These are phyloP conservation scores for Mycena filopes DNA, from an alignment of 768 basidiomycete genomes.

Conservation along the genomic window DNA sequence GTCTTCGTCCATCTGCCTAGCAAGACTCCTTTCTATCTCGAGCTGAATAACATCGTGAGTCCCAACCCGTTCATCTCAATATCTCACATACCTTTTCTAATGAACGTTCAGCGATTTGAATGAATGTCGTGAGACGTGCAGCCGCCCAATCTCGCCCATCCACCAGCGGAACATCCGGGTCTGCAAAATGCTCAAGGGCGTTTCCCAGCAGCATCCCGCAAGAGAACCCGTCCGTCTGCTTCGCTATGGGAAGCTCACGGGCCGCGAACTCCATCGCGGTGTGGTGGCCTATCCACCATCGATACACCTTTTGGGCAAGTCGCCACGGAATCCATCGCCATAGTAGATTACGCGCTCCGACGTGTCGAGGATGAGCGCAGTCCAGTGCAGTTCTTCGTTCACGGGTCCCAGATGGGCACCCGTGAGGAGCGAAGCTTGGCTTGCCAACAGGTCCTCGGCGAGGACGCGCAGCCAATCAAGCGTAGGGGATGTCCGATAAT, in stretches of 20 bases:
- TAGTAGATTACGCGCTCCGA: neutral
- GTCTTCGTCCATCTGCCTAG: neutral
- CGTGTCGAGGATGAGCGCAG: constrained; percentile 1
- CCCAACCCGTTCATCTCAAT: neutral
- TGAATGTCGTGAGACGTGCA: constrained; percentile 7
- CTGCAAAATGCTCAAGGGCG: neutral
- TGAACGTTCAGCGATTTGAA: neutral
- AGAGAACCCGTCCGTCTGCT: constrained; percentile 12
- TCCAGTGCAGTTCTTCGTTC: constrained; percentile 16
- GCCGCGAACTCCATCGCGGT: neutral
- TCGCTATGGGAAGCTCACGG: neutral
- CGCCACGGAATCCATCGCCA: constrained; percentile 6
- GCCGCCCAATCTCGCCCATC: neutral
- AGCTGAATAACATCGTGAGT: neutral
- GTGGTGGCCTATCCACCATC: constrained; percentile 17
- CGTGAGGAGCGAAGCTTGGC: neutral
- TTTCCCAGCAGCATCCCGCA: constrained; percentile 19
- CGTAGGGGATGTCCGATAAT: neutral
- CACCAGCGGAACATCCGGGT: neutral
- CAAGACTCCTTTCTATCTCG: neutral
- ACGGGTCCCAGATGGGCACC: constrained; percentile 1
- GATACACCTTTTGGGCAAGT: constrained; percentile 3
- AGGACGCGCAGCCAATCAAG: constrained; percentile 16
- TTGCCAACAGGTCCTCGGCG: constrained; percentile 1
- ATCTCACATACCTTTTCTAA: constrained; percentile 5